Evolutionary conservation across 257 asterid species (phyloP).

Genomic region (Nicotiana knightiana): DNA sequence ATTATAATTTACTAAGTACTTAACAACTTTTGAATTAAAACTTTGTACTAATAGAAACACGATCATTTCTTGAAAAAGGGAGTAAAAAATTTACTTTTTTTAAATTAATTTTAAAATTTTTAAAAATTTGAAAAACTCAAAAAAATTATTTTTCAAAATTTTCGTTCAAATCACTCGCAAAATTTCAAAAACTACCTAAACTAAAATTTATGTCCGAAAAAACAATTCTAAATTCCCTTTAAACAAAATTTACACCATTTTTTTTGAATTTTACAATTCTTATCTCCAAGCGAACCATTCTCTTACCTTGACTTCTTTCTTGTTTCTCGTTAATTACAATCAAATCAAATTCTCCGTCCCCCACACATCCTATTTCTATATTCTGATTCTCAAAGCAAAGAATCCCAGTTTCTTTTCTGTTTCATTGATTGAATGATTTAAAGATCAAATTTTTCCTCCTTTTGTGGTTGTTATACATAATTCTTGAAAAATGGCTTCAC

Average conservation of each 20-base stretch:
- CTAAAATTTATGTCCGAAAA: too few relatives aligned
- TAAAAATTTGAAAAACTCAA: too few relatives aligned
- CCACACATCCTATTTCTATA: not conserved
- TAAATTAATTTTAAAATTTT: too few relatives aligned
- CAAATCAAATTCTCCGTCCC: not conserved
- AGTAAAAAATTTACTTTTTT: not conserved
- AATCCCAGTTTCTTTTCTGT: not conserved
- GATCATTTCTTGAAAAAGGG: not conserved
- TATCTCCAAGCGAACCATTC: not conserved
- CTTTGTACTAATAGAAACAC: too few relatives aligned
- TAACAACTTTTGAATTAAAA: not conserved
- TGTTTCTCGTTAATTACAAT: not conserved
- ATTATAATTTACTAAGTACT: not conserved
- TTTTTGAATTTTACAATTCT: too few relatives aligned
- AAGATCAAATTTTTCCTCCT: not conserved
- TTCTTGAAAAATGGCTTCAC: constrained; percentile 4
- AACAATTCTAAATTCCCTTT: too few relatives aligned
- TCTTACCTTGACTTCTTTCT: not conserved
- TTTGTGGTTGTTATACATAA: not conserved
- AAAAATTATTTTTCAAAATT: too few relatives aligned
- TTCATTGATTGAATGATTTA: not conserved
- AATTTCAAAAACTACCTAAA: too few relatives aligned
- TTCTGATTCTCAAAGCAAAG: not conserved
- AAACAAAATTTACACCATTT: too few relatives aligned
- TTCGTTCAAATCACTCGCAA: too few relatives aligned